Evolutionary conservation across 1,139 yeast genomes (phyloP).

Genomic region (Wickerhamomyces sp.): DNA sequence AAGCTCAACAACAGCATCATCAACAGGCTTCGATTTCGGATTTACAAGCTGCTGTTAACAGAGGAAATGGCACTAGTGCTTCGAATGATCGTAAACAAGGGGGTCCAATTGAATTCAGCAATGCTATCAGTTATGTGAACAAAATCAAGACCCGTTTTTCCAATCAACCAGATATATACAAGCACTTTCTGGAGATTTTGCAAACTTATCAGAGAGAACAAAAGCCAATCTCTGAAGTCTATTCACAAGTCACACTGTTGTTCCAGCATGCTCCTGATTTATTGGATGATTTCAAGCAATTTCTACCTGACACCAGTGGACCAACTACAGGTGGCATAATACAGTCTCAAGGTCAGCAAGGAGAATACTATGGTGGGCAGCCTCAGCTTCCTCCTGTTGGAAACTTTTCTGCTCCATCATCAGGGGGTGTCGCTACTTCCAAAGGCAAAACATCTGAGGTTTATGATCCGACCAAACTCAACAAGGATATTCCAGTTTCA

Average conservation of each 20-base stretch:
- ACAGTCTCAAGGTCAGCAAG: slow-evolving; percentile 17
- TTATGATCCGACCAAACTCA: slow-evolving; percentile 16
- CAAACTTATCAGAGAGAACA: slow-evolving; percentile 97
- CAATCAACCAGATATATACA: slow-evolving; percentile 92
- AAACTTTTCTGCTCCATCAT: slow-evolving; percentile 78
- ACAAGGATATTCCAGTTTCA: slow-evolving; percentile 32
- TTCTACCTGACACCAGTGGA: slow-evolving; percentile 81
- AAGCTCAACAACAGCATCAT: slow-evolving; percentile 11
- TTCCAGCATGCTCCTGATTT: slow-evolving; percentile 94
- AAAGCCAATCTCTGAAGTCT: slow-evolving; percentile 91
- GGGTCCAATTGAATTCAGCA: slow-evolving; percentile 94
- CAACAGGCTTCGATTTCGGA: slow-evolving; percentile 28
- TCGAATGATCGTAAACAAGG: slow-evolving; percentile 35
- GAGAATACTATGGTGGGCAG: slow-evolving; percentile 25
- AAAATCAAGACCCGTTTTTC: slow-evolving; percentile 93
- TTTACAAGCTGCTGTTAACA: slow-evolving; percentile 36
- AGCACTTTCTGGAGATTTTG: slow-evolving; percentile 86
- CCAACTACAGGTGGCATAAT: slow-evolving; percentile 8
- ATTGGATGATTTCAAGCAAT: slow-evolving; percentile 89
- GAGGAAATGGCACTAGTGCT: slow-evolving; percentile 18
- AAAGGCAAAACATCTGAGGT: slow-evolving; percentile 16
- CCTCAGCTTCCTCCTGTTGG: slow-evolving; percentile 91
- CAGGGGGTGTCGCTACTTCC: slow-evolving; percentile 23
- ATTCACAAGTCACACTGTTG: slow-evolving; percentile 82
- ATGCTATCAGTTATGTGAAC: slow-evolving; percentile 93